These are phyloP conservation scores for Lepiota venenata DNA, from an alignment of 768 basidiomycete genomes.

Conservation along the genomic window DNA sequence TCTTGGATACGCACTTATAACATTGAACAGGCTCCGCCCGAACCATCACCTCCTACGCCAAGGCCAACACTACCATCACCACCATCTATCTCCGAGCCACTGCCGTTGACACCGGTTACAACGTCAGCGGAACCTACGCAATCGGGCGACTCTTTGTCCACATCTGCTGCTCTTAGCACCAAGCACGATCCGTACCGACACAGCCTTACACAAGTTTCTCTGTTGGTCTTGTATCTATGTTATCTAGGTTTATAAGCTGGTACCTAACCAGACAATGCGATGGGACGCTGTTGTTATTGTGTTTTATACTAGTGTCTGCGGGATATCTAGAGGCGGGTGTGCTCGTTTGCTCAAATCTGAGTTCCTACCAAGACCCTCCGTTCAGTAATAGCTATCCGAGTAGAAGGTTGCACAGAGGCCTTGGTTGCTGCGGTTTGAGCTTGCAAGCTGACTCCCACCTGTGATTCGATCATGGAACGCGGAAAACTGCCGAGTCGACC, in stretches of 20 bases:
- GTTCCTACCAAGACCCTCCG: too few species aligned
- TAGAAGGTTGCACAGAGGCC: constrained; percentile 27
- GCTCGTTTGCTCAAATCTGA: too few species aligned
- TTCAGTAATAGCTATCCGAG: too few species aligned
- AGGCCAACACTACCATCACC: background rate
- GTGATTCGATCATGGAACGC: constrained; percentile 21
- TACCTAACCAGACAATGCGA: too few species aligned
- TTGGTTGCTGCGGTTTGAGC: constrained; percentile 22
- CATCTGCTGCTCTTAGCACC: background rate
- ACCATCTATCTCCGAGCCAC: background rate
- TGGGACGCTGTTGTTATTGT: too few species aligned
- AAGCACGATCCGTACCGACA: too few species aligned
- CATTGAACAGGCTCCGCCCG: constrained; percentile 21
- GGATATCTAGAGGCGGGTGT: too few species aligned
- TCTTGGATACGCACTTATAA: constrained; percentile 55
- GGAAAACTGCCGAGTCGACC: constrained; percentile 18
- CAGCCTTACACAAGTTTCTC: too few species aligned
- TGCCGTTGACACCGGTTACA: background rate
- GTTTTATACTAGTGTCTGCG: too few species aligned
- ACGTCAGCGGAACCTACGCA: background rate
- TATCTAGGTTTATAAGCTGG: too few species aligned
- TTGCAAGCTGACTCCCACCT: constrained; percentile 23
- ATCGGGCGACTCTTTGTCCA: background rate
- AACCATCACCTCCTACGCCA: constrained; percentile 8
- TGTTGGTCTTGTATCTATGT: too few species aligned